Conservation (phyloP, 139 green algal species). For the Haematococcus sp. region DNA sequence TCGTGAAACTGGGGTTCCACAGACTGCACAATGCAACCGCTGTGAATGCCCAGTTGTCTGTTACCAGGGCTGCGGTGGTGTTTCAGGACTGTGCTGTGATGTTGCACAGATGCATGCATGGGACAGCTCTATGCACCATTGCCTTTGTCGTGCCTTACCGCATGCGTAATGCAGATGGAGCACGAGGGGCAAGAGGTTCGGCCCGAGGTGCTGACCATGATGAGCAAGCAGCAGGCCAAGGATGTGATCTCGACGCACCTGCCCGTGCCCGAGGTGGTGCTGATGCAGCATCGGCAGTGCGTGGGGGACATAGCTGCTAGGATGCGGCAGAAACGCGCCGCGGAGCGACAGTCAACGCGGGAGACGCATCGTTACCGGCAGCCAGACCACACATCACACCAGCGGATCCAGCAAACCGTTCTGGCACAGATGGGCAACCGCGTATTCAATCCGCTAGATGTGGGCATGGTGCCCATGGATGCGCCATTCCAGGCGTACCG, state of each 20-base stretch:
- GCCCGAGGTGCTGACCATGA: neutral
- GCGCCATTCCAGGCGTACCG: neutral
- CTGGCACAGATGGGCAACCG: neutral
- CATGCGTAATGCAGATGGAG: neutral
- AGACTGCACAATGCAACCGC: too few species aligned
- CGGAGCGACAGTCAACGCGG: slow-evolving; percentile 15
- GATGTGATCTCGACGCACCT: slow-evolving; percentile 10
- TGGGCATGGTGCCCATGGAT: neutral
- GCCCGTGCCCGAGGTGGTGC: slow-evolving; percentile 17
- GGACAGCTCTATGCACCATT: neutral
- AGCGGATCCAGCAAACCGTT: slow-evolving; percentile 4
- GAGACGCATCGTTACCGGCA: slow-evolving; percentile 5
- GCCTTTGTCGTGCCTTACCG: neutral
- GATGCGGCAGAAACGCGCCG: neutral
- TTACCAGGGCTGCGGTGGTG: too few species aligned
- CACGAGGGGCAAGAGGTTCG: neutral
- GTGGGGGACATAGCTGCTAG: slow-evolving; percentile 10
- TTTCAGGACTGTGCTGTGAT: too few species aligned
- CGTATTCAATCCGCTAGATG: neutral
- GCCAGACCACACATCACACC: slow-evolving; percentile 8
- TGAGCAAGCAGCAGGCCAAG: slow-evolving; percentile 21
- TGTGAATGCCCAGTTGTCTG: too few species aligned
- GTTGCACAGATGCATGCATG: too few species aligned
- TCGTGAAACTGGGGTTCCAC: too few species aligned
- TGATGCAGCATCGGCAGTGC: slow-evolving; percentile 16